Evolutionary conservation across 306 rosid species (phyloP).

Genomic region (Lupinus albus): DNA sequence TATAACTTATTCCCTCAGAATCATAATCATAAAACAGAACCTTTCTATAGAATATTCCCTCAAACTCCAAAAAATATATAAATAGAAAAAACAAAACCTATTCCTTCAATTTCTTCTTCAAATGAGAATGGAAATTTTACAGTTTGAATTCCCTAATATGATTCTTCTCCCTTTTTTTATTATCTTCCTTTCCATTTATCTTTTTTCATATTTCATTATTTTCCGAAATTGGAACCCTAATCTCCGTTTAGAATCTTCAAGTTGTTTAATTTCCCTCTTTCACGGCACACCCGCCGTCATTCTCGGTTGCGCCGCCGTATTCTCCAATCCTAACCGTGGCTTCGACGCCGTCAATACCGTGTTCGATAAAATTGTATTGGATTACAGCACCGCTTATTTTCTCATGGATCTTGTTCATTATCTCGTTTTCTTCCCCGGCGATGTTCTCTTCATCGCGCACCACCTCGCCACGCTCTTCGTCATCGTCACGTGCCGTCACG

Average conservation of each 20-base stretch:
- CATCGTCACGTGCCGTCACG: slow-evolving; percentile 76
- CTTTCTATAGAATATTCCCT: too few species aligned
- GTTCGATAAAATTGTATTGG: slow-evolving; percentile 64
- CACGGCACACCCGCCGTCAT: slow-evolving; percentile 88
- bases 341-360: slow-evolving; percentile 64
- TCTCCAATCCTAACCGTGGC: slow-evolving; percentile 49
- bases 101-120: too few species aligned
- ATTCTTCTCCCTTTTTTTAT: slow-evolving; percentile 50
- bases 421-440: slow-evolving; percentile 64
- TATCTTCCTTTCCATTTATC: slow-evolving; percentile 54
- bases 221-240: slow-evolving; percentile 71
- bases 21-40: too few species aligned
- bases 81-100: too few species aligned
- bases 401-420: slow-evolving; percentile 81
- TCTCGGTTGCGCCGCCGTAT: slow-evolving; percentile 52
- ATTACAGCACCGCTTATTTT: slow-evolving; percentile 87
- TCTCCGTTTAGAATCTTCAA: slow-evolving; percentile 79
- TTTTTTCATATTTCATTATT: slow-evolving; percentile 58
- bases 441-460: slow-evolving; percentile 83
- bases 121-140: too few species aligned
- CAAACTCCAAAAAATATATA: too few species aligned
- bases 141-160: not conserved
- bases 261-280: slow-evolving; percentile 72
- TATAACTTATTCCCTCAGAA: too few species aligned
- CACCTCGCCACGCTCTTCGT: slow-evolving; percentile 90